A percentile compares a stretch with the other conserved stretches of the same genome.
Conservation (phyloP, 495 filamentous ascomycete species). For the Talaromyces liani region DNA sequence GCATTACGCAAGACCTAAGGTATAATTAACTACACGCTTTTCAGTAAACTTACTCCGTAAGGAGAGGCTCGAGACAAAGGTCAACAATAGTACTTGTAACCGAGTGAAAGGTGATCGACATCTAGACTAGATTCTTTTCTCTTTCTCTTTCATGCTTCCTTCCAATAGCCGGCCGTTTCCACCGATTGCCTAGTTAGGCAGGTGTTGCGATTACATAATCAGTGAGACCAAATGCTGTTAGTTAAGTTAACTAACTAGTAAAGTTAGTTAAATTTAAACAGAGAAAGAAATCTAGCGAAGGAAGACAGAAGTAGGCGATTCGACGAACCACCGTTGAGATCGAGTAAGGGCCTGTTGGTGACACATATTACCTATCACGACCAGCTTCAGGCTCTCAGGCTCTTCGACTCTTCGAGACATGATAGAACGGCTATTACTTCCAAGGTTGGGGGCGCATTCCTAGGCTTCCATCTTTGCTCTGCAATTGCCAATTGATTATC, state of each 20-base stretch:
- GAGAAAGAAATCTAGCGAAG: not conserved
- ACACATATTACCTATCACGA: not conserved
- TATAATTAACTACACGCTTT: no score
- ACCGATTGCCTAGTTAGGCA: not conserved
- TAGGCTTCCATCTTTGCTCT: not conserved
- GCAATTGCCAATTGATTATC: not conserved
- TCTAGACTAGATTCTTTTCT: not conserved
- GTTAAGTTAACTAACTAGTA: no score
- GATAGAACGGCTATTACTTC: not conserved
- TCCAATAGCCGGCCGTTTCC: not conserved
- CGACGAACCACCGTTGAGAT: not conserved
- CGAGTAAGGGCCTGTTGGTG: not conserved
- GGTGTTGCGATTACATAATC: not conserved
- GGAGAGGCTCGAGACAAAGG: not conserved
- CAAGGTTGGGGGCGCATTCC: not conserved
- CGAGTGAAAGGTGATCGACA: not conserved
- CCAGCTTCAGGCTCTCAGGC: not conserved
- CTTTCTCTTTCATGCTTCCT: not conserved
- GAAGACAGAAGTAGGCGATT: not conserved
- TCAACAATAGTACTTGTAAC: not conserved
- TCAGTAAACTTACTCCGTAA: not conserved
- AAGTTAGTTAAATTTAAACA: not conserved
- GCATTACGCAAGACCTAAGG: not conserved
- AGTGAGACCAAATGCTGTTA: not conserved
- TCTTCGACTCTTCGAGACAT: not conserved